A percentile compares a stretch with the other conserved stretches of the same genome.
phyloP scores from a whole-genome alignment of 2,329 filamentous ascomycete species.

The Paraphoma chrysanthemicola region DNA sequence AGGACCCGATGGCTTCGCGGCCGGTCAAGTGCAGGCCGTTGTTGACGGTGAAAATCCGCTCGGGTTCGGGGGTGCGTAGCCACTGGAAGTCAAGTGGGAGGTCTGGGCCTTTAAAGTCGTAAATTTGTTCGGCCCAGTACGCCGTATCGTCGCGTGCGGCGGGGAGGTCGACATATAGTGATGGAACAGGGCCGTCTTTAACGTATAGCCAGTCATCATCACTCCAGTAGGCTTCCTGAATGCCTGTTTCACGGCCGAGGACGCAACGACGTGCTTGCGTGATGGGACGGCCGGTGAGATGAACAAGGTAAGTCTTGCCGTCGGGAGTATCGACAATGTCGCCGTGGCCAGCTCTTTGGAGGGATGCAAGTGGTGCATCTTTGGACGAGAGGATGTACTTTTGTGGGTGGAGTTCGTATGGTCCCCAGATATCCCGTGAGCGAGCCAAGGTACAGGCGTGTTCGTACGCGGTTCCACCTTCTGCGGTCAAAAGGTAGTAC shows the following conservation, averaged over 20 bases:
- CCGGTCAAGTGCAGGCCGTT: constrained; percentile 61
- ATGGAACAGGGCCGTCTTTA: constrained; percentile 59
- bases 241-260: constrained; percentile 47
- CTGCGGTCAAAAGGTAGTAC: constrained; percentile 47
- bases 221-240: constrained; percentile 67
- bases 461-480: constrained; percentile 50
- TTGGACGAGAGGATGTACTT: constrained; percentile 53
- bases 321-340: constrained; percentile 46
- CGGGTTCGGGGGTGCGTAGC: constrained; percentile 61
- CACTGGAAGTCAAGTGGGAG: constrained; percentile 64
- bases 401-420: constrained; percentile 48
- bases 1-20: constrained; percentile 58
- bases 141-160: constrained; percentile 34
- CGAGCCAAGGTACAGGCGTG: constrained; percentile 51
- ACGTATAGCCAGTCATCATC: constrained; percentile 69
- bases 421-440: constrained; percentile 49
- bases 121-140: constrained; percentile 52
- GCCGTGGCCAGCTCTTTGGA: constrained; percentile 47
- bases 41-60: constrained; percentile 56
- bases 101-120: constrained; percentile 55
- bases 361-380: constrained; percentile 39
- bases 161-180: constrained; percentile 50
- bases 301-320: constrained; percentile 44
- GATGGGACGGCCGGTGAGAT: constrained; percentile 43
- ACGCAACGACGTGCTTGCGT: constrained; percentile 43